Evolutionary conservation across 2,329 filamentous ascomycete genomes (phyloP).

Genomic region (Pleomassaria siparia): DNA sequence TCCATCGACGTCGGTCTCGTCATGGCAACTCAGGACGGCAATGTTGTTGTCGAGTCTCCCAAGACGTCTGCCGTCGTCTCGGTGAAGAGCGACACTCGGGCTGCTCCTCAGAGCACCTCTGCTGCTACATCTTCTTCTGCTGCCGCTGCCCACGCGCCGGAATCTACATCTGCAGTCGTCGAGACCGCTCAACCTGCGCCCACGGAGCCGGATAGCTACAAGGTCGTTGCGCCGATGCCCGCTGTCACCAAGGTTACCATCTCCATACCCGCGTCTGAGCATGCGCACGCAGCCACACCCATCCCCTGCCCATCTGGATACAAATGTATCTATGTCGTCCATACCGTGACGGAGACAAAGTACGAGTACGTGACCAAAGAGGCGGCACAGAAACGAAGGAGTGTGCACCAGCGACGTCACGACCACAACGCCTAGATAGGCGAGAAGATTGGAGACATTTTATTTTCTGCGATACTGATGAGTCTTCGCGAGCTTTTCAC

Average conservation of each 20-base stretch:
- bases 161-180: constrained; percentile 3
- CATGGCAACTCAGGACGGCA: constrained; percentile 16
- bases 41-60: constrained; percentile 2
- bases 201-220: constrained; percentile 3
- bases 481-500: constrained; percentile 4
- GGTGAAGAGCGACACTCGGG: constrained; percentile 8
- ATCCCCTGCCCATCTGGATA: constrained; percentile 23
- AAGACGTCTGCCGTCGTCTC: constrained; percentile 5
- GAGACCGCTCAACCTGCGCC: constrained; percentile 5
- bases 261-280: constrained; percentile 14
- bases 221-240: neutral
- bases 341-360: constrained; percentile 22
- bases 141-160: constrained; percentile 6
- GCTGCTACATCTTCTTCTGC: constrained; percentile 11
- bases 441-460: neutral
- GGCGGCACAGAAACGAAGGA: constrained; percentile 17
- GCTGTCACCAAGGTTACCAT: constrained; percentile 15
- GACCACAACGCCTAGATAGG: constrained; percentile 1
- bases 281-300: constrained; percentile 21
- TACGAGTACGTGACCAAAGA: constrained; percentile 27
- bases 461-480: constrained; percentile 5
- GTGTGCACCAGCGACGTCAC: constrained; percentile 10
- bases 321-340: constrained; percentile 24
- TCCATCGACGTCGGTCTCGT: constrained; percentile 35
- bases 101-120: constrained; percentile 10